Conservation (phyloP, 1,284 basidiomycete species). For the Meira miltonrushii region DNA sequence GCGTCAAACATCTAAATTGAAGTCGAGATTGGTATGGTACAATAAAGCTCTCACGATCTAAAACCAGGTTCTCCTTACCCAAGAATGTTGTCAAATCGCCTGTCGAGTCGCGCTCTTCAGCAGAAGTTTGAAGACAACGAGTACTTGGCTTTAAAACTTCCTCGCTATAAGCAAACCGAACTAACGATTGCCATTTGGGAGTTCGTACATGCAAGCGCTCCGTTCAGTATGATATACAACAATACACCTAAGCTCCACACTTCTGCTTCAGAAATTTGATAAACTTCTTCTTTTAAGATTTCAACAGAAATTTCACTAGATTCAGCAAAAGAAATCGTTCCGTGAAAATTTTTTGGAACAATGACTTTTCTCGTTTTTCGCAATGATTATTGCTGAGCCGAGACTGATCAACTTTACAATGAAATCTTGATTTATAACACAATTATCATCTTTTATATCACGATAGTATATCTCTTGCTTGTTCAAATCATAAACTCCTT, state of each 20-base stretch:
- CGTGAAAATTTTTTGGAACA: conserved; percentile 58
- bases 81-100: conserved; percentile 68
- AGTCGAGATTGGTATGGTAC: too few relatives aligned
- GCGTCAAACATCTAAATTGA: too few relatives aligned
- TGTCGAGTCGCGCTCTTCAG: conserved; percentile 64
- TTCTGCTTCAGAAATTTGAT: conserved; percentile 68
- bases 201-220: conserved; percentile 74
- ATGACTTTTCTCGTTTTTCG: conserved; percentile 63
- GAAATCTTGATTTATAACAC: conserved; percentile 64
- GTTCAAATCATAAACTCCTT: conserved; percentile 75
- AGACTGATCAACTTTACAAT: conserved; percentile 85
- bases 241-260: conserved; percentile 88
- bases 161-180: conserved; percentile 30
- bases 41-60: too few relatives aligned
- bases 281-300: conserved; percentile 67
- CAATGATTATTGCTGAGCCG: conserved; percentile 73
- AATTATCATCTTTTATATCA: conserved; percentile 89
- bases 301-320: too few relatives aligned
- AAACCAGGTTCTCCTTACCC: conserved; percentile 57
- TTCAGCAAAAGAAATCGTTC: conserved; percentile 48
- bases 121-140: conserved; percentile 69
- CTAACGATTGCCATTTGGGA: conserved; percentile 63
- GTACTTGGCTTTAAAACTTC: conserved; percentile 62
- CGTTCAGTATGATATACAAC: conserved; percentile 76
- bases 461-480: conserved; percentile 74